Conservation (phyloP, 306 rosid genomes). For the Trifolium pratense region DNA sequence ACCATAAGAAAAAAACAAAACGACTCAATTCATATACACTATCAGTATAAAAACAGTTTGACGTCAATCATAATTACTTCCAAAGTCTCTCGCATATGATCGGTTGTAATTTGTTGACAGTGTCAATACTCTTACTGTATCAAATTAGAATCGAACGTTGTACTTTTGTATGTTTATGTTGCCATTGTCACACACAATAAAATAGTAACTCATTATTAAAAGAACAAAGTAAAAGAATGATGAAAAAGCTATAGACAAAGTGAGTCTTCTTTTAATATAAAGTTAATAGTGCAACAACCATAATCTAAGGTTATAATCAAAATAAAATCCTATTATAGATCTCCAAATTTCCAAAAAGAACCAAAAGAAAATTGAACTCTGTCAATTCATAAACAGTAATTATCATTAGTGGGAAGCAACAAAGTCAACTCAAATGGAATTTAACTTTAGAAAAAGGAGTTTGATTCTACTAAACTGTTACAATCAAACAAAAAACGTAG, state of each 20-base stretch:
- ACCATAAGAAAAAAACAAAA: slow-evolving; percentile 22
- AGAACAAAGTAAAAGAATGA: slow-evolving; percentile 30
- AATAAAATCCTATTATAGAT: slow-evolving; percentile 15
- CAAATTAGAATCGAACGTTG: slow-evolving; percentile 13
- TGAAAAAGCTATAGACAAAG: slow-evolving; percentile 9
- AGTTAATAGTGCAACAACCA: slow-evolving; percentile 38
- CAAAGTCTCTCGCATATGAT: too few relatives aligned
- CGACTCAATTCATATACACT: too few relatives aligned
- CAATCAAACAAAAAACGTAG: slow-evolving; percentile 27
- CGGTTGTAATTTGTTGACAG: too few relatives aligned
- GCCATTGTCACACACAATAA: background rate
- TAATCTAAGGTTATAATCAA: slow-evolving; percentile 1
- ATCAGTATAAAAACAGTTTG: too few relatives aligned
- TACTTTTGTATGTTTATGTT: slow-evolving; percentile 13
- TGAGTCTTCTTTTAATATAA: slow-evolving; percentile 32
- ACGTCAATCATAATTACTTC: too few relatives aligned
- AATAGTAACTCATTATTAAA: background rate
- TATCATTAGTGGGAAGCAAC: slow-evolving; percentile 31
- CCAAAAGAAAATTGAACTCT: background rate
- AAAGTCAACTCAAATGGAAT: slow-evolving; percentile 37
- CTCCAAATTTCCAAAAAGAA: slow-evolving; percentile 28
- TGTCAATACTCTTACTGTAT: too few relatives aligned
- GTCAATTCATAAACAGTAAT: slow-evolving; percentile 41
- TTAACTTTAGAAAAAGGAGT: slow-evolving; percentile 38
- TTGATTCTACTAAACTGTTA: slow-evolving; percentile 15